Base-by-base conservation (phyloP, 108 stramenopile genomes). In the Nitzschia sp. region DNA sequence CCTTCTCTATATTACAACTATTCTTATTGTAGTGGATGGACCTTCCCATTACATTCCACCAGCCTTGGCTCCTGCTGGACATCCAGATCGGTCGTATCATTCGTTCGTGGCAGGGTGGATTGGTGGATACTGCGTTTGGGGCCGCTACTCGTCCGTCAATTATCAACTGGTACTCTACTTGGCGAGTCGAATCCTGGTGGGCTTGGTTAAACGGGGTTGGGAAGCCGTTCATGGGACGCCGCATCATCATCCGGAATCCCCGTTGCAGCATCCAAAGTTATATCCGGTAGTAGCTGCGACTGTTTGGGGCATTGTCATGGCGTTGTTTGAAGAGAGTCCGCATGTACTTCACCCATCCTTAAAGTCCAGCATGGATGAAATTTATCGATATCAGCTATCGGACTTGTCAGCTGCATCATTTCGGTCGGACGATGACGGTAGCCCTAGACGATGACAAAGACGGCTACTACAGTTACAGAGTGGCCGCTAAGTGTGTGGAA, bases 101-200 rank as follows among this genome's bases (percentile, higher is more conserved):
- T 78, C 93, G 11, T 88, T 91, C 29, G 56, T 92, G 11, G 88
- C 93, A 28, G 93, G 93, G 11, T 80, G 83, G 11, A 48, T 85
- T 19, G 90, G 93, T 26, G 93, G 93, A 26, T 95, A 91, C 60
- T 49, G 80, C n/a, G 79, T 92, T 2, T 95, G 93, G 93, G 93
- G 93, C 9, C 60, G 75, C 54, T 92, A 90, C 57, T 87, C 85
- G 21, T 69, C 74, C 45, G 74, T 95, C 24, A 91, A 95, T 67
- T 78, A 90, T 61, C 93, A 95, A 79, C 73, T 95, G 48, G 63
- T 90, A 13, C 57, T 95, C 19, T 95, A 95, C 64, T 74, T 95
- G 45, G 62, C 80, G n/a, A 90, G 89, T 79, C 87, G 93, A 19
- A 82, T 95, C 33, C 9, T 90, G 28, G 81, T 90, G 0, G 93